phyloP scores from a whole-genome alignment of 345 rosid species.

The Brassica nigra region DNA sequence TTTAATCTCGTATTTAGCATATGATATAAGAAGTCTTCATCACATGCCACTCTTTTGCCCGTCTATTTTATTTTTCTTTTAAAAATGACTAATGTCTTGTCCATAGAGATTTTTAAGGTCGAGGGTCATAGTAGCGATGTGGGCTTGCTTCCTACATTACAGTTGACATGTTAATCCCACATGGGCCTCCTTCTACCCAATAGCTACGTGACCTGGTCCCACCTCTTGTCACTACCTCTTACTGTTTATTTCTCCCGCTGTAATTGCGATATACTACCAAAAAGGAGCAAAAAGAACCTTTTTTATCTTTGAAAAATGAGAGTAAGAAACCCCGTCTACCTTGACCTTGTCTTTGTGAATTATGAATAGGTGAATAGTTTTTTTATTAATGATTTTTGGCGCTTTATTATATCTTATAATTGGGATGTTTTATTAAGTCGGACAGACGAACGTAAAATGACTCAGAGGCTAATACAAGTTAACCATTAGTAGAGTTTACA shows the following conservation, averaged over 20 bases:
- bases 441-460: not conserved
- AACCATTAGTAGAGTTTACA: not conserved
- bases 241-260: slow-evolving; percentile 1
- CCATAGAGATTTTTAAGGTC: slow-evolving; percentile 65
- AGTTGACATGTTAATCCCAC: slow-evolving; percentile 44
- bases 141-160: slow-evolving; percentile 55
- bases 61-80: not conserved
- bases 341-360: not conserved
- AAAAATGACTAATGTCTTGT: slow-evolving; percentile 35
- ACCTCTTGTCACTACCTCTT: not conserved
- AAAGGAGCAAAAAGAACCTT: not conserved
- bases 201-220: slow-evolving; percentile 34
- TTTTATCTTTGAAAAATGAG: not conserved
- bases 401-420: not conserved
- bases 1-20: not conserved
- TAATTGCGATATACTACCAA: not conserved
- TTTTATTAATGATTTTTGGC: not conserved
- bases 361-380: not conserved
- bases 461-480: not conserved
- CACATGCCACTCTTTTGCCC: slow-evolving; percentile 4
- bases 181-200: slow-evolving; percentile 33
- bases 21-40: not conserved
- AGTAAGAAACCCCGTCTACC: not conserved
- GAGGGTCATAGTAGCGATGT: slow-evolving; percentile 60
- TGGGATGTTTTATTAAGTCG: not conserved